Evolutionary conservation across 2,329 filamentous ascomycete species (phyloP).

Genomic region (Ophiocordyceps robertsii): DNA sequence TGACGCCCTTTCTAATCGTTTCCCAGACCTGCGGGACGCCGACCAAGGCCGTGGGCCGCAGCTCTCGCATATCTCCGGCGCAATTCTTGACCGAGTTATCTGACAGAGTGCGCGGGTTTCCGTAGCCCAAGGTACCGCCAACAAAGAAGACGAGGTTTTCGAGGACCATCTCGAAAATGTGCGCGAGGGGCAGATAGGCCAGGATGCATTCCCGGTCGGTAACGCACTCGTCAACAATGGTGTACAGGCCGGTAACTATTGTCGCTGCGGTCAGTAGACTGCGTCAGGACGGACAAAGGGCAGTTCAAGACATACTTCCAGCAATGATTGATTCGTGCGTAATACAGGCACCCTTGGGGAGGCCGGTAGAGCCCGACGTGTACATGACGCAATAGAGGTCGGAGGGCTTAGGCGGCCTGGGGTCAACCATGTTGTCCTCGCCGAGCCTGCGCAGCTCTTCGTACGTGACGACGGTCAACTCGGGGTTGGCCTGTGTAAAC

Average conservation of each 20-base stretch:
- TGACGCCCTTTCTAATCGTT: slow-evolving; percentile 88
- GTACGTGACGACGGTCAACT: slow-evolving; percentile 39
- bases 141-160: slow-evolving; percentile 84
- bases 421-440: slow-evolving; percentile 55
- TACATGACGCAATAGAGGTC: slow-evolving; percentile 78
- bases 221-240: slow-evolving; percentile 65
- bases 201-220: slow-evolving; percentile 67
- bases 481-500: slow-evolving; percentile 42
- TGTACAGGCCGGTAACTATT: slow-evolving; percentile 62
- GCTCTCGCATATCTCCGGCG: slow-evolving; percentile 84
- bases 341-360: slow-evolving; percentile 78
- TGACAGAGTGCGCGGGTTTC: slow-evolving; percentile 77
- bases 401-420: slow-evolving; percentile 56
- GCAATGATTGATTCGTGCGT: slow-evolving; percentile 71
- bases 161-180: slow-evolving; percentile 93
- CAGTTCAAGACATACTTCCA: slow-evolving; percentile 34
- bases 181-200: slow-evolving; percentile 85
- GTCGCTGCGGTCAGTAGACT: neutral
- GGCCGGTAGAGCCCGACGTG: slow-evolving; percentile 80
- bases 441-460: slow-evolving; percentile 43
- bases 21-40: slow-evolving; percentile 97
- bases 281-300: neutral
- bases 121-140: slow-evolving; percentile 88
- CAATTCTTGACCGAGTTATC: slow-evolving; percentile 81
- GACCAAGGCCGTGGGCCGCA: slow-evolving; percentile 78